Percentiles rank a stretch among this genome's conserved stretches.
These are phyloP conservation scores for Pichia sp. DNA, from an alignment of 1,139 yeast species.

Conservation along the genomic window DNA sequence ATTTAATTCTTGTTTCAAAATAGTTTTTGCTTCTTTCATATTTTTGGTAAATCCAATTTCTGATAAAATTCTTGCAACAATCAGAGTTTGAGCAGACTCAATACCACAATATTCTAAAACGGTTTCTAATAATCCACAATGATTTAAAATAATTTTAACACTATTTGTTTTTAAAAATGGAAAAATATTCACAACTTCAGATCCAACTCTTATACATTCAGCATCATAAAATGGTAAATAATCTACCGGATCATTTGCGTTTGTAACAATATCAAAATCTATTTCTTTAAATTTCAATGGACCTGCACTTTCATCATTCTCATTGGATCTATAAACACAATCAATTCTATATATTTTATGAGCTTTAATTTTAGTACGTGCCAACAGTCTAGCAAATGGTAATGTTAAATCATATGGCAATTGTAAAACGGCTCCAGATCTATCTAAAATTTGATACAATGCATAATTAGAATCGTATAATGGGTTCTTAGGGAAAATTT, in stretches of 20 bases:
- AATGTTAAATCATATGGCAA: conserved; percentile 82
- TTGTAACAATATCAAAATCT: conserved; percentile 73
- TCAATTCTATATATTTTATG: conserved; percentile 70
- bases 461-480: conserved; percentile 53
- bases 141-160: conserved; percentile 62
- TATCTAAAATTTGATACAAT: conserved; percentile 76
- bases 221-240: conserved; percentile 62
- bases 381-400: conserved; percentile 80
- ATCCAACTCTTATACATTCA: conserved; percentile 75
- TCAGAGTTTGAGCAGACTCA: conserved; percentile 60
- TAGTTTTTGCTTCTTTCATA: conserved; percentile 56
- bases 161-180: conserved; percentile 58
- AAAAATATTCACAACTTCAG: conserved; percentile 57
- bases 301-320: conserved; percentile 50
- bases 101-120: conserved; percentile 74
- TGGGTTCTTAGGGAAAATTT: conserved; percentile 77
- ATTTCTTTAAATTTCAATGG: conserved; percentile 78
- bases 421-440: conserved; percentile 79
- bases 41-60: conserved; percentile 69
- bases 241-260: conserved; percentile 33
- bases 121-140: conserved; percentile 68
- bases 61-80: conserved; percentile 65
- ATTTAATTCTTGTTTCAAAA: conserved; percentile 62
- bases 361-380: conserved; percentile 50
- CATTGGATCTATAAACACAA: conserved; percentile 69